These are phyloP conservation scores for Plasmodium vinckei DNA, from an alignment of 169 alveolate species.

Conservation along the genomic window DNA sequence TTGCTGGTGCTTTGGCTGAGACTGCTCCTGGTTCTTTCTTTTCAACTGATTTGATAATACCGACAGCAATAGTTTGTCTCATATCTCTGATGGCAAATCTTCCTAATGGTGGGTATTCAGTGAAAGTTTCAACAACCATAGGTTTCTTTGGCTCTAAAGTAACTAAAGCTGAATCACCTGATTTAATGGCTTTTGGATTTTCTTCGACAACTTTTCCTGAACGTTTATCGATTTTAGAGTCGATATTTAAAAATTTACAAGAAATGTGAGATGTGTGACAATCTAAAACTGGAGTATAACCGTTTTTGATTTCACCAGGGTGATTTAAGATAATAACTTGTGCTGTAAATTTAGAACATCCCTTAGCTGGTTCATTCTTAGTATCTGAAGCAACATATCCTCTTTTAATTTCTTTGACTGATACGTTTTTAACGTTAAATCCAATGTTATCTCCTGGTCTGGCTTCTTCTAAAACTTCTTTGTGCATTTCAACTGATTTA, in stretches of 20 bases:
- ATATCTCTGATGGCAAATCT: constrained; percentile 99
- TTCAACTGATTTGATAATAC: constrained; percentile 95
- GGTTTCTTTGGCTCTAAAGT: constrained; percentile 96
- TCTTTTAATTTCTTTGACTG: constrained; percentile 96
- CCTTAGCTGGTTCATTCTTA: constrained; percentile 98
- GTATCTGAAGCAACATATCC: constrained; percentile 97
- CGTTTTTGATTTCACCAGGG: constrained; percentile 98
- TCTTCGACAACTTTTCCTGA: constrained; percentile 96
- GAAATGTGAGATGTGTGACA: constrained; percentile 99
- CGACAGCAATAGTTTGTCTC: constrained; percentile 98
- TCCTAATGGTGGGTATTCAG: constrained; percentile 98
- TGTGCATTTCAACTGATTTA: constrained; percentile 99
- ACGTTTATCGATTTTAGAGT: constrained; percentile 96
- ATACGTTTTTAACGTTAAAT: constrained; percentile 96
- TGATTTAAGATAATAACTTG: constrained; percentile 97
- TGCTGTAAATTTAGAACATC: constrained; percentile 94
- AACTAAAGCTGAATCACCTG: constrained; percentile 98
- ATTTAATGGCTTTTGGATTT: constrained; percentile 95
- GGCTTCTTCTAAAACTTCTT: constrained; percentile 96
- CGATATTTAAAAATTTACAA: constrained; percentile 95
- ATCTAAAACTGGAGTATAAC: constrained; percentile 98
- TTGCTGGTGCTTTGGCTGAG: constrained; percentile 76
- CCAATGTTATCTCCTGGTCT: constrained; percentile 99
- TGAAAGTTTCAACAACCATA: constrained; percentile 96
- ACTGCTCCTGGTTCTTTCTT: constrained; percentile 93